These are phyloP conservation scores for Eucalyptus regnans DNA, from an alignment of 345 rosid genomes.

Conservation along the genomic window DNA sequence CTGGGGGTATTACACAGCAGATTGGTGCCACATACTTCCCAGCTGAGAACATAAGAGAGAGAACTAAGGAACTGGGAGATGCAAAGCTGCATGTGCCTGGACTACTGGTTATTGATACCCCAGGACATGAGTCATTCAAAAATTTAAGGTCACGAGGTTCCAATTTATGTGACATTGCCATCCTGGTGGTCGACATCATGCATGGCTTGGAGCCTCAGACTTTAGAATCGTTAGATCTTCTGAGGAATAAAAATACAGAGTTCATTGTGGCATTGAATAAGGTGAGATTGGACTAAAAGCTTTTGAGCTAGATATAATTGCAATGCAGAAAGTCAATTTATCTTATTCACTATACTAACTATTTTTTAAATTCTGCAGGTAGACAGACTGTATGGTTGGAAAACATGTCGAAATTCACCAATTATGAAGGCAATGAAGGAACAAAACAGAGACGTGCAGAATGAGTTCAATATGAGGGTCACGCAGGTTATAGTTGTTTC, in stretches of 20 bases:
- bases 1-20: slow-evolving; percentile 98
- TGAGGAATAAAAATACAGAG: slow-evolving; percentile 75
- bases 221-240: slow-evolving; percentile 81
- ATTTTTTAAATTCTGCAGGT: slow-evolving; percentile 32
- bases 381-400: slow-evolving; percentile 94
- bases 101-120: slow-evolving; percentile 92
- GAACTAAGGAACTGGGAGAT: slow-evolving; percentile 90
- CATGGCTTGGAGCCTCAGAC: slow-evolving; percentile 92
- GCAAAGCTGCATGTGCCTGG: slow-evolving; percentile 94
- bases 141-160: slow-evolving; percentile 93
- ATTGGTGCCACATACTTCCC: slow-evolving; percentile 99
- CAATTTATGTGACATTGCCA: slow-evolving; percentile 91
- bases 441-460: slow-evolving; percentile 53
- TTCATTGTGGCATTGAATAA: slow-evolving; percentile 93
- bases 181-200: slow-evolving; percentile 95
- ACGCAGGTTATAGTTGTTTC: slow-evolving; percentile 22
- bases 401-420: slow-evolving; percentile 66
- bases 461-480: slow-evolving; percentile 69
- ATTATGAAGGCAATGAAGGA: slow-evolving; percentile 56
- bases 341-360: background rate
- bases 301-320: background rate
- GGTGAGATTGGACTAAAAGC: slow-evolving; percentile 22
- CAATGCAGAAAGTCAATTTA: background rate
- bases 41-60: slow-evolving; percentile 83
- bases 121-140: slow-evolving; percentile 89